Base-by-base conservation (phyloP, 495 filamentous ascomycete genomes). In the Neurospora discreta region DNA sequence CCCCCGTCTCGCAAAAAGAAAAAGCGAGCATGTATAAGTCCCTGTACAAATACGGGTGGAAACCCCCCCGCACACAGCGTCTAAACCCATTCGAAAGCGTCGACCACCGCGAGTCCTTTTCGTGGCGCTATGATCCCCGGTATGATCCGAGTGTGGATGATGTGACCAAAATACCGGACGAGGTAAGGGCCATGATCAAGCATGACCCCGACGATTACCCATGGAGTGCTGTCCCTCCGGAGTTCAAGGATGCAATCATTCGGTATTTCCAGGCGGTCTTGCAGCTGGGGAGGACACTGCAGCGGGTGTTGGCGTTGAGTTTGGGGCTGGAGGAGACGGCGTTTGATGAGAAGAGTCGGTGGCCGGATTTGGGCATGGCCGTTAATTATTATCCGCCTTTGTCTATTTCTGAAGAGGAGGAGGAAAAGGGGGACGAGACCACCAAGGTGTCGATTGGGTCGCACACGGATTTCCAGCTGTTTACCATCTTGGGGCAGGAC, bases 381-480 rank as follows among this genome's bases (percentile, higher is more conserved):
- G 18, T 81, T 30, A 81, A 81, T 39, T 80, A 77, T 30, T 81
- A 81, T 67, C 78, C 78, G 1, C 74, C 76, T 4, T 68, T 76
- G 20, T 46, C 68, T 1, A 2, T 6, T 1, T 46, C 68, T 1
- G 1, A 5, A 10, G 20, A 46, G 10, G 10, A 16, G 18, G 5
- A 16, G 2, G 33, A 68, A 11, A 10, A 39, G 30, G 52, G 41
- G 13, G 44, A 52, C 4, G 20, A 74, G 33, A 41, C 36, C 2
- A 41, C 36, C 2, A 67, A 73, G 44, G 77, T 81, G 4, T 79
- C 78, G 9, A 80, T 89, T n/a, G 88, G 87, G 67, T 86, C 84
- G 7, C 88, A 90, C 69, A 89, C 88, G 0, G 88, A 90, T 73
- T 85, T 89, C n/a, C 86, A 88, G 68, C 85, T 87, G 69, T 85